These are phyloP conservation scores for Groenewaldozyma salmanticensis DNA, from an alignment of 805 yeast genomes.

Conservation along the genomic window DNA sequence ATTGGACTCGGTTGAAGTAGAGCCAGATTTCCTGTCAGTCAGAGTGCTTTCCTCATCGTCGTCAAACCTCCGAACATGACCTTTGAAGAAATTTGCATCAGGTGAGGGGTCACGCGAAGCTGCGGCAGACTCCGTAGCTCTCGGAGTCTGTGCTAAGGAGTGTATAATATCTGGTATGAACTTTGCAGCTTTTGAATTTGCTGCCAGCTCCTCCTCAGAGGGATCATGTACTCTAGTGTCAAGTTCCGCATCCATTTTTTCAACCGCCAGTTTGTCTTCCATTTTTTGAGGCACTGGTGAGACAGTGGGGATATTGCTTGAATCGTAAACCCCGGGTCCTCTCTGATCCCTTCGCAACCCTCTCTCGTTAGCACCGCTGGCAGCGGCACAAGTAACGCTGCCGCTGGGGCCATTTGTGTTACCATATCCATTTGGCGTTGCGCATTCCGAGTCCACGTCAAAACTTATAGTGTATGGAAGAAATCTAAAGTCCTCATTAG, in stretches of 20 bases:
- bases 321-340: too few relatives aligned
- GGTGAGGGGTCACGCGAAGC: background rate
- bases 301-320: too few relatives aligned
- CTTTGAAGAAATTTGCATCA: background rate
- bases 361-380: background rate
- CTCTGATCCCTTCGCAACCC: background rate
- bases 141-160: slow-evolving; percentile 1
- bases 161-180: slow-evolving; percentile 9
- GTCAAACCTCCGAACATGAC: background rate
- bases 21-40: too few relatives aligned
- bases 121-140: background rate
- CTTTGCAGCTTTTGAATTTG: background rate
- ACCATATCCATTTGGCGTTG: too few relatives aligned
- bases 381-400: slow-evolving; percentile 3
- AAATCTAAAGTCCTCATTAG: slow-evolving; percentile 9
- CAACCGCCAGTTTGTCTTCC: too few relatives aligned
- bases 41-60: background rate
- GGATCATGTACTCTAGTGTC: too few relatives aligned
- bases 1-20: too few relatives aligned
- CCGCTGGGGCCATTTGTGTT: background rate
- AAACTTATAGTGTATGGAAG: slow-evolving; percentile 26
- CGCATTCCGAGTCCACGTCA: too few relatives aligned
- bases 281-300: too few relatives aligned
- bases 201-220: too few relatives aligned
- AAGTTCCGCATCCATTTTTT: too few relatives aligned